phyloP scores from a whole-genome alignment of 148 eudicot genomes.

The Rhododendron kiyosumense region DNA sequence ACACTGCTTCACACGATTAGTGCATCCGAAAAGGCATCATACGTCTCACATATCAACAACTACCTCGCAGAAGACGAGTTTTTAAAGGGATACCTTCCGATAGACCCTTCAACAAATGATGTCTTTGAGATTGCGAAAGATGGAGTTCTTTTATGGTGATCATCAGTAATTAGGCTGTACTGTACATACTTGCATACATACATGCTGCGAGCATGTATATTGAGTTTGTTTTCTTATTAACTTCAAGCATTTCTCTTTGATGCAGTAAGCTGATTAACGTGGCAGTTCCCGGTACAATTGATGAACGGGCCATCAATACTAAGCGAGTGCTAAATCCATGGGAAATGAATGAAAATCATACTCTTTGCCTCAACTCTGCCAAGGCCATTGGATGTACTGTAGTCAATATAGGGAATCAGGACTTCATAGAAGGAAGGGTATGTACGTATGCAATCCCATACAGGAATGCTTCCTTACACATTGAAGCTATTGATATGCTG shows the following conservation, averaged over 20 bases:
- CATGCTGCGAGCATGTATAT: background rate
- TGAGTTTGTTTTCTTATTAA: background rate
- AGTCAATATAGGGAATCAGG: constrained; percentile 94
- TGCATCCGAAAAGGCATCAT: constrained; percentile 93
- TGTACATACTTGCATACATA: background rate
- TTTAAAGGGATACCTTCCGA: constrained; percentile 70
- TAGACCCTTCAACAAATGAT: constrained; percentile 91
- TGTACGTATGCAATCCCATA: constrained; percentile 2
- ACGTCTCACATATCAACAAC: constrained; percentile 87
- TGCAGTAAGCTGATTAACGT: constrained; percentile 96
- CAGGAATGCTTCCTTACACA: background rate
- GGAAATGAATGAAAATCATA: constrained; percentile 99
- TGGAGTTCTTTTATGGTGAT: constrained; percentile 94
- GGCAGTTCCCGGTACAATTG: constrained; percentile 99
- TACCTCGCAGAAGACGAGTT: constrained; percentile 85
- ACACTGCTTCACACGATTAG: constrained; percentile 98
- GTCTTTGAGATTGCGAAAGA: constrained; percentile 93
- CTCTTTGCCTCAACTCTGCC: constrained; percentile 92
- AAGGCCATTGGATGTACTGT: constrained; percentile 99
- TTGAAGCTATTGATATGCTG: background rate
- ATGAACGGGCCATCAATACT: constrained; percentile 92
- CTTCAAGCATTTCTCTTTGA: constrained; percentile 3
- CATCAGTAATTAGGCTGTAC: constrained; percentile 12
- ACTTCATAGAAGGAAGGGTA: constrained; percentile 99
- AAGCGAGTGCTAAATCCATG: constrained; percentile 89